Conservation (phyloP, 2,329 filamentous ascomycete genomes). For the Penicillium sp. region DNA sequence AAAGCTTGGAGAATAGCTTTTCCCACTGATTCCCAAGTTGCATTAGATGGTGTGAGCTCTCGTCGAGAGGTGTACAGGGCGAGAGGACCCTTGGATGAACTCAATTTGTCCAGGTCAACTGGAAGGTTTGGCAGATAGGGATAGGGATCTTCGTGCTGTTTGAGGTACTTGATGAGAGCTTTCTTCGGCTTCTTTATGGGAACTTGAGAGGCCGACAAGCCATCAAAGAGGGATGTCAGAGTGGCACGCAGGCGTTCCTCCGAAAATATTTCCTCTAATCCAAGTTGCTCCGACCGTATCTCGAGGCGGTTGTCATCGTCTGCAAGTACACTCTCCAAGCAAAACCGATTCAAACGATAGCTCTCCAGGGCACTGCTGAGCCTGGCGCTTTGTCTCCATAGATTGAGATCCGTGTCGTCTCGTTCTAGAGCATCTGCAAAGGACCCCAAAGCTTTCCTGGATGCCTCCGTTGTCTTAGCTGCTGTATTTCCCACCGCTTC, state of each 20-base stretch:
- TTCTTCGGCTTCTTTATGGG: conserved; percentile 53
- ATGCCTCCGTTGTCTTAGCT: conserved; percentile 34
- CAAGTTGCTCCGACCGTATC: conserved; percentile 56
- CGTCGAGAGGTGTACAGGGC: conserved; percentile 39
- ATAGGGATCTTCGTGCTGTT: conserved; percentile 56
- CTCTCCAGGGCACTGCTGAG: conserved; percentile 60
- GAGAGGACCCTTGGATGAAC: conserved; percentile 35
- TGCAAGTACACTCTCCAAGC: conserved; percentile 63
- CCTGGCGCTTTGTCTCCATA: conserved; percentile 62
- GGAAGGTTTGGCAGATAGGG: conserved; percentile 43
- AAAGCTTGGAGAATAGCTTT: conserved; percentile 48
- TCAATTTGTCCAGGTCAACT: conserved; percentile 27
- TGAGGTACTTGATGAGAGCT: conserved; percentile 53
- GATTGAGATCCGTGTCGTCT: conserved; percentile 63
- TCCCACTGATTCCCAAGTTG: conserved; percentile 51
- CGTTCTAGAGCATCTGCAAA: conserved; percentile 65
- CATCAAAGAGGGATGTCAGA: conserved; percentile 54
- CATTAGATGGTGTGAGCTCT: conserved; percentile 34
- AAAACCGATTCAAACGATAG: conserved; percentile 60
- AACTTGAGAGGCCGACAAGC: conserved; percentile 53
- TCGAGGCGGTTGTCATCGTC: conserved; percentile 60
- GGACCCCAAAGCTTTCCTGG: conserved; percentile 48
- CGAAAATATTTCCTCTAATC: conserved; percentile 57
- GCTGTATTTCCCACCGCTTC: conserved; percentile 15
- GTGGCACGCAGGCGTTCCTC: conserved; percentile 52